These are phyloP conservation scores for Cucumis cinereus DNA, from an alignment of 306 rosid genomes.

Conservation along the genomic window DNA sequence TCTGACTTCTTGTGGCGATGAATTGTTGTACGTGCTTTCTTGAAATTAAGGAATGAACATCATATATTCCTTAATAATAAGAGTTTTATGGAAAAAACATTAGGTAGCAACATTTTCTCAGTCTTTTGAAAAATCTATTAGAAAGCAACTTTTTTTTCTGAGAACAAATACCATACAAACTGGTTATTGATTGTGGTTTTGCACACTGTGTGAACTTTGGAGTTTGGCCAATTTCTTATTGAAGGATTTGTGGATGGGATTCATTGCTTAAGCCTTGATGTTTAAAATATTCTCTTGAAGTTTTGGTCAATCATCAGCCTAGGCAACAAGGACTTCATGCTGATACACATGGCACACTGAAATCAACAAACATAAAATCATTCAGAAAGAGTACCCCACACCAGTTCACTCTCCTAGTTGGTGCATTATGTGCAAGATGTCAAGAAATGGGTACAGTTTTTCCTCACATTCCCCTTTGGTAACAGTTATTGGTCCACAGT, in stretches of 20 bases:
- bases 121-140: neutral
- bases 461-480: neutral
- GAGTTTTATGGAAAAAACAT: neutral
- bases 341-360: neutral
- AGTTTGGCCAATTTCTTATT: neutral
- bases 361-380: neutral
- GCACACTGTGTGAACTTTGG: neutral
- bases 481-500: neutral
- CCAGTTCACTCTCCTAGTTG: neutral
- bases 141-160: neutral
- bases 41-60: neutral
- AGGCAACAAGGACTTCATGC: neutral
- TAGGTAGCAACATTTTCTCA: neutral
- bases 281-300: neutral
- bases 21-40: neutral
- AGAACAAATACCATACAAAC: neutral
- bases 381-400: neutral
- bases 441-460: neutral
- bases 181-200: neutral
- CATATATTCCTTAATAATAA: neutral
- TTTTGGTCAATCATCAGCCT: neutral
- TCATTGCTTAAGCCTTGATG: neutral
- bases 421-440: neutral
- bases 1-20: neutral
- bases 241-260: neutral